phyloP scores from a whole-genome alignment of 352 stramenopile genomes.

The Ophiocytium majus region DNA sequence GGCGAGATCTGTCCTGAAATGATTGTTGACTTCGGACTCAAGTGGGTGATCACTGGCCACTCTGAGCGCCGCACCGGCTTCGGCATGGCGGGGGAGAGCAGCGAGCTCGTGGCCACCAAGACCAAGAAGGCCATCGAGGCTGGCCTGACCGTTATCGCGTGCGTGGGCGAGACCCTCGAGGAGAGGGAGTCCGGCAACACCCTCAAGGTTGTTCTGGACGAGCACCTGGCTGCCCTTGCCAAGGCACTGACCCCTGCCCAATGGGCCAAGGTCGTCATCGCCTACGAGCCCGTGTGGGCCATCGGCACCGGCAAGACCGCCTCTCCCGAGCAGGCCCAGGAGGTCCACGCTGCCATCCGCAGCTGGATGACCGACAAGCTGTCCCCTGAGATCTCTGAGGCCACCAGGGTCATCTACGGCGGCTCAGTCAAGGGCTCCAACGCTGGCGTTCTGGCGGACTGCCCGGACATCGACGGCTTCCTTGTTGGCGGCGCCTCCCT shows the following conservation, averaged over 20 bases:
- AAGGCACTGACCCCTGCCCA: constrained; percentile 71
- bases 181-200: constrained; percentile 77
- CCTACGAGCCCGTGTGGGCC: constrained; percentile 95
- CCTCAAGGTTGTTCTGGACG: constrained; percentile 66
- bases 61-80: constrained; percentile 85
- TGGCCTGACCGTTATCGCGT: constrained; percentile 85
- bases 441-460: constrained; percentile 76
- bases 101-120: constrained; percentile 73
- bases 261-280: constrained; percentile 86
- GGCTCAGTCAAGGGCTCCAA: constrained; percentile 86
- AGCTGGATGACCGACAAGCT: constrained; percentile 80
- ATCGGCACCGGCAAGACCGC: constrained; percentile 96
- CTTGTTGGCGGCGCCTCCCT: constrained; percentile 87
- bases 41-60: constrained; percentile 77
- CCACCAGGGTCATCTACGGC: constrained; percentile 82
- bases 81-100: constrained; percentile 67
- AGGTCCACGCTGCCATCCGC: constrained; percentile 83
- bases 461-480: constrained; percentile 85
- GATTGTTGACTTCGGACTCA: constrained; percentile 66
- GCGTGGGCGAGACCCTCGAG: constrained; percentile 85
- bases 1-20: constrained; percentile 80
- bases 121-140: constrained; percentile 68
- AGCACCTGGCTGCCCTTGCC: constrained; percentile 78
- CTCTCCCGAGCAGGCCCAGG: constrained; percentile 88
- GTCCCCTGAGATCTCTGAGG: constrained; percentile 72